phyloP scores from a whole-genome alignment of 1,139 yeast genomes.

The Yamadazyma friedrichii region DNA sequence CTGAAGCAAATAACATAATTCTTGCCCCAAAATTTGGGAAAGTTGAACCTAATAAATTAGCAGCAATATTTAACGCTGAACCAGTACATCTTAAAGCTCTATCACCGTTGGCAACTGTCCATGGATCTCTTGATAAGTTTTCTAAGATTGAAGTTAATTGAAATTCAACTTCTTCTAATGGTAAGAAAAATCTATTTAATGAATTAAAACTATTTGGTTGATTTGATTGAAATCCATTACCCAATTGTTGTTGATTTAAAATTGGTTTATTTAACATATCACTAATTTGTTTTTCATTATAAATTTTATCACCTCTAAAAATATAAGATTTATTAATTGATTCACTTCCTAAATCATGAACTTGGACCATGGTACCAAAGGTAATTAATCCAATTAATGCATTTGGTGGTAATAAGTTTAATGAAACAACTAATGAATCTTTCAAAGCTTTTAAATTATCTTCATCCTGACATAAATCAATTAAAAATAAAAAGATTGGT shows the following conservation, averaged over 20 bases:
- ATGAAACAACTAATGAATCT: conserved; percentile 78
- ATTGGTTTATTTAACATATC: conserved; percentile 66
- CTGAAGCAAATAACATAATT: conserved; percentile 87
- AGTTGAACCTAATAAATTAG: conserved; percentile 79
- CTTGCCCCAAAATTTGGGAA: conserved; percentile 90
- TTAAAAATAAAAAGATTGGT: conserved; percentile 88
- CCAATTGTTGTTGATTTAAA: conserved; percentile 30
- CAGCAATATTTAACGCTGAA: conserved; percentile 84
- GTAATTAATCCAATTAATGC: conserved; percentile 91
- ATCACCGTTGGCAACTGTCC: conserved; percentile 87
- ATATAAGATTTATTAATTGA: conserved; percentile 79
- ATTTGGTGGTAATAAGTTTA: conserved; percentile 87
- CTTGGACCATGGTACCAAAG: conserved; percentile 92
- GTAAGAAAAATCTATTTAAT: conserved; percentile 76
- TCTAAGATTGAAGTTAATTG: conserved; percentile 82
- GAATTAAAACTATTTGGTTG: conserved; percentile 33
- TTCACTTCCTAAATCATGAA: conserved; percentile 85
- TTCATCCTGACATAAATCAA: conserved; percentile 92
- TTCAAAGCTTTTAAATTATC: conserved; percentile 89
- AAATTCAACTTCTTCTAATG: conserved; percentile 83
- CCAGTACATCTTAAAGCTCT: conserved; percentile 94
- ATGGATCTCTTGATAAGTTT: conserved; percentile 77
- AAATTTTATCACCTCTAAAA: conserved; percentile 91
- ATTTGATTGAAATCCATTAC: conserved; percentile 11
- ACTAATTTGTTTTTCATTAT: conserved; percentile 69